These are phyloP conservation scores for Tulasnella sp. DNA, from an alignment of 768 basidiomycete species.

Conservation along the genomic window DNA sequence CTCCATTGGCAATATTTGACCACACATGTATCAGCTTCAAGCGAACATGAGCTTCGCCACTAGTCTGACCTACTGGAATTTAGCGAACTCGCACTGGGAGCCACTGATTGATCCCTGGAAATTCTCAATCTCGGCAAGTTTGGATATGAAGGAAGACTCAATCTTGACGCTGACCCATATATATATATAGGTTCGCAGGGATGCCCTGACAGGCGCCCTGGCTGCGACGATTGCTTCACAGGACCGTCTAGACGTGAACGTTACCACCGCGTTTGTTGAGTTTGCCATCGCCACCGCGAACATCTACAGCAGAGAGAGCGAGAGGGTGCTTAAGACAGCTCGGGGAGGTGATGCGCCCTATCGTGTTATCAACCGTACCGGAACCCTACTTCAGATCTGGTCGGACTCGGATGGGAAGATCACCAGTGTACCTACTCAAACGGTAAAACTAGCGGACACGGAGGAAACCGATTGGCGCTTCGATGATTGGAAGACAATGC, in stretches of 20 bases:
- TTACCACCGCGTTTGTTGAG: constrained; percentile 85
- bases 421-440: constrained; percentile 32
- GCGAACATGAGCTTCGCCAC: constrained; percentile 72
- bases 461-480: constrained; percentile 89
- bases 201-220: constrained; percentile 39
- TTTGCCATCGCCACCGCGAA: constrained; percentile 62
- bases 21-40: constrained; percentile 48
- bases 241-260: constrained; percentile 80
- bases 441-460: constrained; percentile 57
- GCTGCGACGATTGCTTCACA: constrained; percentile 55
- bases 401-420: constrained; percentile 57
- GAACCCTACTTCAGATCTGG: constrained; percentile 76
- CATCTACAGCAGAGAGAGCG: constrained; percentile 64
- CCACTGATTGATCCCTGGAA: constrained; percentile 96
- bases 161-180: constrained; percentile 10
- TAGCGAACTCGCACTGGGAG: constrained; percentile 97
- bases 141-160: not conserved
- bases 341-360: constrained; percentile 91
- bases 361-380: constrained; percentile 82
- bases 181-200: constrained; percentile 41
- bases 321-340: constrained; percentile 57
- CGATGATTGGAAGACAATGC: constrained; percentile 87
- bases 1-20: not conserved
- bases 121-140: constrained; percentile 55
- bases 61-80: constrained; percentile 90